Evolutionary conservation across 1,284 basidiomycete genomes (phyloP).

Genomic region (Trichosporon inkin): DNA sequence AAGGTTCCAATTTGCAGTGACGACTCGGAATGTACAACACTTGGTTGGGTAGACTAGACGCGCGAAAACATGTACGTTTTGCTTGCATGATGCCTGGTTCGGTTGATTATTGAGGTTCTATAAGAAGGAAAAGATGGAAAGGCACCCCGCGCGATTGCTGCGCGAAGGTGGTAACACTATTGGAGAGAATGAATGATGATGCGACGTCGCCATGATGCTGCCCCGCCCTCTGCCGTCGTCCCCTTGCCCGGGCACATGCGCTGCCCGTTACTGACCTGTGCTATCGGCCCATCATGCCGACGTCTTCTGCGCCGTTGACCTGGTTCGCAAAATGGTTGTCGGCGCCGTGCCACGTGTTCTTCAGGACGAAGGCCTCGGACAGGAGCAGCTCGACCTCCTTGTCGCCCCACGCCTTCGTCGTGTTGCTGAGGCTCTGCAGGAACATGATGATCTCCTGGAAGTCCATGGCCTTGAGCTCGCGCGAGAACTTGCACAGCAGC

Average conservation of each 20-base stretch:
- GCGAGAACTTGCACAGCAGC: conserved; percentile 87
- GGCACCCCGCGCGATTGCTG: neutral
- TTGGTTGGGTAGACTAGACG: neutral
- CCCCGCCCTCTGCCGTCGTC: neutral
- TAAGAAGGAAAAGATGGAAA: neutral
- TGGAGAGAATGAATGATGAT: neutral
- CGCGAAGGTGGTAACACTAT: neutral
- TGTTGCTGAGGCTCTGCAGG: conserved; percentile 90
- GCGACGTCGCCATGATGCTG: neutral
- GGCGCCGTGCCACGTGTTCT: conserved; percentile 88
- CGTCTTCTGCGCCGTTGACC: conserved; percentile 30
- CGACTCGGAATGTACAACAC: neutral
- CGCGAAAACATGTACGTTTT: conserved; percentile 6
- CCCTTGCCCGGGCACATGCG: too few relatives aligned
- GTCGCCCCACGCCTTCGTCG: conserved; percentile 74
- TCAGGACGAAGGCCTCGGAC: conserved; percentile 92
- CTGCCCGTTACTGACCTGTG: neutral
- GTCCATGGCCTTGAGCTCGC: conserved; percentile 85
- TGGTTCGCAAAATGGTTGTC: conserved; percentile 71
- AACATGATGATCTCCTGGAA: conserved; percentile 99
- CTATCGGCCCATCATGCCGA: conserved; percentile 46
- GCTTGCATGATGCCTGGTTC: conserved; percentile 3
- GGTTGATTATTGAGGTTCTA: neutral
- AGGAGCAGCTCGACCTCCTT: conserved; percentile 92
- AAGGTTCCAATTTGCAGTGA: too few relatives aligned